Conservation (phyloP, 371 early-diverging fungal species). For the Zychaea mexicana region DNA sequence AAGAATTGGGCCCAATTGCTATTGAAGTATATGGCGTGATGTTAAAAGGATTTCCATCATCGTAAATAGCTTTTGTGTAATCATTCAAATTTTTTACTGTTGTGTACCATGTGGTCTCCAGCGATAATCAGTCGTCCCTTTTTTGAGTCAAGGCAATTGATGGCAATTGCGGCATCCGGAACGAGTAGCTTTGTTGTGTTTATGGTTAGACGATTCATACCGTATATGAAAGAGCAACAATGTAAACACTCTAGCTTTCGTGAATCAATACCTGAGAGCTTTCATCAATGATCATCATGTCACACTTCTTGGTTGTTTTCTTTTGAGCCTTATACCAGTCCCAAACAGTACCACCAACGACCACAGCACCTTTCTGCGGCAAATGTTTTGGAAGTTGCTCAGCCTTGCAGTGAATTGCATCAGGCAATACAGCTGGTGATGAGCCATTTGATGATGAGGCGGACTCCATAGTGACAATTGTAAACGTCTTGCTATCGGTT, state of each 20-base stretch:
- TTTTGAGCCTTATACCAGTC: conserved; percentile 44
- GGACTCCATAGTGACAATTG: conserved; percentile 16
- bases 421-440: neutral
- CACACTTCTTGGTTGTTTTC: conserved; percentile 33
- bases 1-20: conserved; percentile 63
- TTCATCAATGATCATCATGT: conserved; percentile 63
- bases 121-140: conserved; percentile 53
- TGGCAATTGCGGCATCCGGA: conserved; percentile 52
- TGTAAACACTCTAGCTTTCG: too few relatives aligned
- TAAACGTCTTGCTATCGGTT: conserved; percentile 11
- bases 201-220: too few relatives aligned
- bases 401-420: conserved; percentile 13
- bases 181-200: conserved; percentile 46
- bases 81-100: too few relatives aligned
- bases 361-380: conserved; percentile 16
- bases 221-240: too few relatives aligned
- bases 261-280: conserved; percentile 59
- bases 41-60: too few relatives aligned
- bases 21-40: neutral
- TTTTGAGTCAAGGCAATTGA: conserved; percentile 41
- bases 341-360: conserved; percentile 62
- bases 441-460: neutral
- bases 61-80: too few relatives aligned
- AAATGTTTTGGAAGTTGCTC: neutral
- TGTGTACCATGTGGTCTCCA: conserved; percentile 57